Percentiles rank a stretch among this genome's conserved stretches.
Conservation (phyloP, 768 basidiomycete genomes). For the Galerina sulciceps region DNA sequence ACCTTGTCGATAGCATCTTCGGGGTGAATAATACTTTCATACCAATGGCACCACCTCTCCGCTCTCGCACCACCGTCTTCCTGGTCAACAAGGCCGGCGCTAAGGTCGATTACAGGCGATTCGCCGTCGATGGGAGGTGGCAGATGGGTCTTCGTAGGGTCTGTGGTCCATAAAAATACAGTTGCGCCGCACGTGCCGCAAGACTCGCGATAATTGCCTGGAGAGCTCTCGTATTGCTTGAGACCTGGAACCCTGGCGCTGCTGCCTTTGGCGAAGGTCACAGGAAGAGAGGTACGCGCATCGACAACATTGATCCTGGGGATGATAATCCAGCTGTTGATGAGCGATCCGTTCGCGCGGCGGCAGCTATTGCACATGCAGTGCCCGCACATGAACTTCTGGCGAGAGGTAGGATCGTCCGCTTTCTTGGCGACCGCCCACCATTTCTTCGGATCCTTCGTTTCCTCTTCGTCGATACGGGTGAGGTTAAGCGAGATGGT, state of each 20-base stretch:
- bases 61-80: conserved; percentile 20
- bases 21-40: conserved; percentile 16
- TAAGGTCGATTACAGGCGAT: conserved; percentile 11
- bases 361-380: conserved; percentile 7
- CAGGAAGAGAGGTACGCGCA: neutral
- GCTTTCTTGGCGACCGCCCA: neutral
- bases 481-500: conserved; percentile 12
- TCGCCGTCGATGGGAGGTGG: conserved; percentile 7
- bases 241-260: conserved; percentile 20
- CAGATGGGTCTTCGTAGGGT: neutral
- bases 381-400: conserved; percentile 4
- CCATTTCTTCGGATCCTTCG: neutral
- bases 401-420: neutral
- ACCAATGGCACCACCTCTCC: conserved; percentile 21
- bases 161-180: conserved; percentile 29
- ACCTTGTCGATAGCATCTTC: conserved; percentile 19
- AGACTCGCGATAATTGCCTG: conserved; percentile 29
- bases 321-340: conserved; percentile 22
- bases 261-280: conserved; percentile 10
- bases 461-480: conserved; percentile 5
- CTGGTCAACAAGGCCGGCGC: conserved; percentile 20
- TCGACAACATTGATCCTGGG: conserved; percentile 23
- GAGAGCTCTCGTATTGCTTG: conserved; percentile 25
- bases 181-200: conserved; percentile 35
- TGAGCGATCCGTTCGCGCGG: conserved; percentile 19